Base-by-base conservation (phyloP, 129 eudicot genomes). In the Flaveria brownii region DNA sequence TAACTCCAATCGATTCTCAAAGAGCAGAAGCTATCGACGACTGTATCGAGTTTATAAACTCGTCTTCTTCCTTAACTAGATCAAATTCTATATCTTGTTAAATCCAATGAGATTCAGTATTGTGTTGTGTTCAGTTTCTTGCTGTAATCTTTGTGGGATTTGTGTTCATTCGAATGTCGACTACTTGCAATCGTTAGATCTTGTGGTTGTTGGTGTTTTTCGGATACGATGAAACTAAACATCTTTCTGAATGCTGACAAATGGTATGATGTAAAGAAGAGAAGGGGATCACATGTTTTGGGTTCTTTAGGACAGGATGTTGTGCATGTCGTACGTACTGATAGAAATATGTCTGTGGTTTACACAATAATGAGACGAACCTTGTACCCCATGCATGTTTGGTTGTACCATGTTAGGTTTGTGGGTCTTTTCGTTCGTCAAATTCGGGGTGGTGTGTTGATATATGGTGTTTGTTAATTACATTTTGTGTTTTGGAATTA, bases 1-100 rank as follows among this genome's bases (percentile, higher is more conserved):
- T 70, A 63, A 68, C 85, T 52, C 82, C 88, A 2, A 63, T 82
- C 16, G 93, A 88, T 79, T 83, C 86, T 47, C 88, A 77, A 23
- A 81, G 90, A 72, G 90, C 88, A 30, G 93, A 88, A 70, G 90
- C 93, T n/a, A 85, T 88, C 3, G 79, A 81, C 23, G 93, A 85
- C 26, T 85, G 93, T 78, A 88, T 88, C 25, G 85, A 88, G 83
- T 88, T 88, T 74, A 85, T 88, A 43, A 88, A 88, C 60, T 86
- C 90, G 6, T 79, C 88, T 4, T 81, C 93, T 51, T 78, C 90
- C 61, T 75, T 88, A 71, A 84, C 85, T 3, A 85, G 93, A 78
- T 88, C 93, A 8, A 88, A 88, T n/a, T 88, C 90, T 1, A 82
- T 78, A 47, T 61, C 85, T 23, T 70, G 66, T 77, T 86, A 4